Evolutionary conservation across 2,329 filamentous ascomycete genomes (phyloP), one percentile per base, ranked within the genome.

Genomic region (Aspergillus sp.): DNA sequence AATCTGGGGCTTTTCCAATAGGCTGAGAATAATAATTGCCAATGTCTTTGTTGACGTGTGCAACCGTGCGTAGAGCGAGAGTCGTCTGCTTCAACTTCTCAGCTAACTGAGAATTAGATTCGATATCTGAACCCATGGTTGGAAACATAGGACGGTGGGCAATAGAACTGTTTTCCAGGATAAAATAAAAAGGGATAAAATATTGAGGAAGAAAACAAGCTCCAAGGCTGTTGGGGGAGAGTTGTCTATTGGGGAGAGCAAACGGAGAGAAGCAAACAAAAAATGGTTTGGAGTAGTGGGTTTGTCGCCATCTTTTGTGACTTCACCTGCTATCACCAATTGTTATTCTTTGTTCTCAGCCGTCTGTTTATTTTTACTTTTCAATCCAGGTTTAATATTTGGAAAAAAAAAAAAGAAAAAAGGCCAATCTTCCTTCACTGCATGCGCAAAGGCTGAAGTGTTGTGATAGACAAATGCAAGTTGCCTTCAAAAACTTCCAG

Each of bases 11-110:
- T n/a, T 63, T 57, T 12, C 39, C 22, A 32, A 55, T 58, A n/a
- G 60, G 55, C 15, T 63, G 62, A 1, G 59, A 47, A 30, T 72
- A 67, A 55, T 73, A 74, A 11, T 62, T 57, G 44, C 56, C 62
- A 43, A 76, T 71, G n/a, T 66, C 63, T 34, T 61, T 66, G 50
- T 74, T 70, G n/a, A 66, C 62, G 13, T 53, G 51, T 5, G 41
- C 55, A 36, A 43, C 30, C 2, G 59, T 38, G 12, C 41, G 20
- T 39, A 30, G 12, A 18, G 22, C 41, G 12, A 41, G 11, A 12
- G 32, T 47, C 4, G 42, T 30, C 8, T 38, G 20, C 41, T 32
- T 36, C 18, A 53, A 32, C 20, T n/a, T 48, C 24, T 41, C 43
- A 30, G 32, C 3, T 9, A 53, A 24, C 4, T 18, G 38, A 13